These are phyloP conservation scores for Quambalaria eucalypti DNA, from an alignment of 1,284 basidiomycete genomes.

Conservation along the genomic window DNA sequence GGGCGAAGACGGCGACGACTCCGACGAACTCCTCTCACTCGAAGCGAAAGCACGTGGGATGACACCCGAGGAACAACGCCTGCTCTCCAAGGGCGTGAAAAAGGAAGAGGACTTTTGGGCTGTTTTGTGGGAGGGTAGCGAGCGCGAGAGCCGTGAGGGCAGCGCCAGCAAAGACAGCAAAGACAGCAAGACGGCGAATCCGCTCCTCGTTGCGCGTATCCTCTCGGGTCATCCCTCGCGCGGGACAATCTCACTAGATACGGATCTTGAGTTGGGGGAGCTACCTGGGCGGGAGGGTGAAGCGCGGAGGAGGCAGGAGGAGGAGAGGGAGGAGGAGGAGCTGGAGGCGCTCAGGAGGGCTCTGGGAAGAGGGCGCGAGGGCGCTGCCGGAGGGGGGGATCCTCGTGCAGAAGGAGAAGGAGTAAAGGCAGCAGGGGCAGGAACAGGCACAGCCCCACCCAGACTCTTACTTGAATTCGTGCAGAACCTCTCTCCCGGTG, in stretches of 20 bases:
- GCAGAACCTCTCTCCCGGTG: background rate
- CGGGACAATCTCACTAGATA: background rate
- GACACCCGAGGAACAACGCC: background rate
- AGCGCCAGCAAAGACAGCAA: background rate
- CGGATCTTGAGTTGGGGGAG: background rate
- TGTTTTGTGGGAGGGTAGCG: background rate
- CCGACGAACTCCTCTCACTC: background rate
- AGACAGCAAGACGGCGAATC: background rate
- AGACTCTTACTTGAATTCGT: background rate
- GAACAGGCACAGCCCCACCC: background rate
- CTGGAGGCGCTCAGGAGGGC: background rate
- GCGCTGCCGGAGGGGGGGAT: no score
- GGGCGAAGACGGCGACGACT: background rate
- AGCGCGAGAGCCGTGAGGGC: background rate
- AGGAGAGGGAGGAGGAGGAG: background rate
- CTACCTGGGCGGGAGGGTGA: background rate
- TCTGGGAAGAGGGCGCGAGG: no score
- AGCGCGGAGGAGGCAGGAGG: background rate
- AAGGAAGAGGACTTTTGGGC: slow-evolving; percentile 1
- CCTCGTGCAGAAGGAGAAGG: no score
- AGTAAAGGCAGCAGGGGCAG: no score
- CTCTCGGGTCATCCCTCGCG: background rate
- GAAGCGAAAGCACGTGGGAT: background rate
- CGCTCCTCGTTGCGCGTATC: background rate
- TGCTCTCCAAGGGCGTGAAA: background rate